These are phyloP conservation scores for Isoetes engelmannii DNA, from an alignment of 83 land plant genomes.

Conservation along the genomic window DNA sequence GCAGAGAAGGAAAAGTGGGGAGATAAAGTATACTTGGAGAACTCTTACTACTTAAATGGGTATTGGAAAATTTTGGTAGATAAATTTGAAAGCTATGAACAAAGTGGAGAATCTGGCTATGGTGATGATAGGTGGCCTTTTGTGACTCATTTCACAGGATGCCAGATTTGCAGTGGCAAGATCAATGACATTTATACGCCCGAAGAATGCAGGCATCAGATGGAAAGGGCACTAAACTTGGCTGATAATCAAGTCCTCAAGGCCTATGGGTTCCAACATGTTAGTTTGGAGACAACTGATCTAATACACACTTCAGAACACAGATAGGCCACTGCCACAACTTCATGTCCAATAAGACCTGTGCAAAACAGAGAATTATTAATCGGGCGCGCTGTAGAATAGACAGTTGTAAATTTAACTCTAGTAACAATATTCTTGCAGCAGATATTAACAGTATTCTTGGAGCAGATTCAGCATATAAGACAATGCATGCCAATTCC, in stretches of 20 bases:
- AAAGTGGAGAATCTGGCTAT: slow-evolving; percentile 1
- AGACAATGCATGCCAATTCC: no score
- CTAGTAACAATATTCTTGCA: no score
- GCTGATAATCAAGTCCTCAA: slow-evolving; percentile 80
- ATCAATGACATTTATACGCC: slow-evolving; percentile 53
- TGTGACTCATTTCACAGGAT: slow-evolving; percentile 56
- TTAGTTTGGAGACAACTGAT: slow-evolving; percentile 6
- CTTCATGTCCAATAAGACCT: slow-evolving; percentile 19
- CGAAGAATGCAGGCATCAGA: slow-evolving; percentile 48
- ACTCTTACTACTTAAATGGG: slow-evolving; percentile 22
- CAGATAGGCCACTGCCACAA: slow-evolving; percentile 17
- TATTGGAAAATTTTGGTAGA: slow-evolving; percentile 23
- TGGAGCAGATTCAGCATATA: no score
- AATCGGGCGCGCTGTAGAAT: no score
- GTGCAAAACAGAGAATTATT: no score
- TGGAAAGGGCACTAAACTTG: slow-evolving; percentile 54
- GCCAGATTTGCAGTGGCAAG: slow-evolving; percentile 78
- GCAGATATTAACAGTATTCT: no score
- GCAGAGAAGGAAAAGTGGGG: slow-evolving; percentile 19
- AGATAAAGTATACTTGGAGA: slow-evolving; percentile 25
- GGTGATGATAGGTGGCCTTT: slow-evolving; percentile 18
- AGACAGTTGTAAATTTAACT: no score
- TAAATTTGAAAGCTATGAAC: slow-evolving; percentile 14
- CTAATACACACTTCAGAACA: slow-evolving; percentile 10
- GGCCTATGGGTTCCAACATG: slow-evolving; percentile 51